Base-by-base conservation (phyloP, 805 yeast genomes). In the Myxozyma lipomycoides region DNA sequence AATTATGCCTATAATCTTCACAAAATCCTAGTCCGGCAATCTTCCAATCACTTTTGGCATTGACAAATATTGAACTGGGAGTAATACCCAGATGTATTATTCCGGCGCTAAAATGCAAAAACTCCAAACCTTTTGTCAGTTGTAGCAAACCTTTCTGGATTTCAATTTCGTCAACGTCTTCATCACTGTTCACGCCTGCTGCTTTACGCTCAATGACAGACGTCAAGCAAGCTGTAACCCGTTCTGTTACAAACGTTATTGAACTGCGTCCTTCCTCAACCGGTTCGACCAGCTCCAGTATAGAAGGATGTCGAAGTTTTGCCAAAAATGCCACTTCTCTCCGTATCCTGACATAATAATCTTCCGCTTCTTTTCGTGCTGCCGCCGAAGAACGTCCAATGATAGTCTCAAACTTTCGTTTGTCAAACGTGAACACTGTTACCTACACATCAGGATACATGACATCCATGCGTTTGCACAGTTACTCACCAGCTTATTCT, bases 11-110 rank as follows among this genome's bases (percentile, higher is more conserved):
- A 21, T 46, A 22, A 15, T 40, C 67, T 59, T 72, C 86, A 62
- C 72, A 78, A 44, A 78, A 69, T 45, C 78, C 82, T 52, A 93
- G 75, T 0, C 97, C 97, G 4, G 85, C 77, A 1, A 93, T 65
- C 66, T 91, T 93, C 98, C 98, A 93, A 68, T 93, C 98, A 3
- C 95, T 90, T 58, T 68, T 67, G 15, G 81, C 84, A 59, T 85
- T 90, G 18, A 91, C 77, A 49, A 84, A 78, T 1, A 93, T 74
- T 0, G 95, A 78, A 6, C 77, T 71, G 1, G 98, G 98, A 56
- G 82, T 82, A 30, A 93, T 59, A 58, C 88, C 86, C 57, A 86
- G 66, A 68, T 91, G 96, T 4, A 86, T 83, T 24, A 81, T 77
- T 24, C 82, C 76, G 19, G 95, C 85, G 52, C 79, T 78, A 48